Conservation (phyloP, 208 protist species). For the Acanthamoeba sp. region DNA sequence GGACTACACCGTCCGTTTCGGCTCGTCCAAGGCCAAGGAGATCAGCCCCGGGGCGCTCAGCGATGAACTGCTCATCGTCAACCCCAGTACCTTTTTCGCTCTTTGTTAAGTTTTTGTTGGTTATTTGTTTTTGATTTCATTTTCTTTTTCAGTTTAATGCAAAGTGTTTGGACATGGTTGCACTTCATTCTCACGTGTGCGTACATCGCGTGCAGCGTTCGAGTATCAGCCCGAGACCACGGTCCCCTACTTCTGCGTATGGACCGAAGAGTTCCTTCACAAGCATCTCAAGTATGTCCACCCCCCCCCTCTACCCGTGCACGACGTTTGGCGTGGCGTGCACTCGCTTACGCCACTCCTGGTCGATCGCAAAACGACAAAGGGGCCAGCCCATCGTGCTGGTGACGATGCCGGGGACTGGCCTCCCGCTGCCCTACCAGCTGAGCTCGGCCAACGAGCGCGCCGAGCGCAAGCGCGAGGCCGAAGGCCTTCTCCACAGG, state of each 20-base stretch:
- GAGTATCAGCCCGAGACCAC: neutral
- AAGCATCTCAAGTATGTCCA: constrained; percentile 12
- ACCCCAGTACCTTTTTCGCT: neutral
- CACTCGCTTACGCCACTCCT: no score
- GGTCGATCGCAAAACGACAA: no score
- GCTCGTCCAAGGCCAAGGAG: constrained; percentile 24
- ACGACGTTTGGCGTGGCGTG: neutral
- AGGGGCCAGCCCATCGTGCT: constrained; percentile 24
- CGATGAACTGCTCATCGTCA: constrained; percentile 21
- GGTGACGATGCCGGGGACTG: constrained; percentile 25
- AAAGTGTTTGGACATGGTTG: no score
- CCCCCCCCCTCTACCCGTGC: neutral
- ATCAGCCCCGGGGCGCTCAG: neutral
- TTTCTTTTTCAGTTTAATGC: no score
- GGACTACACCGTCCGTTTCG: neutral
- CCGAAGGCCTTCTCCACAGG: no score
- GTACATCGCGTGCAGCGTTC: neutral
- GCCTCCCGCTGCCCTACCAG: constrained; percentile 45
- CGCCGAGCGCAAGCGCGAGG: neutral
- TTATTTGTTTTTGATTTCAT: neutral
- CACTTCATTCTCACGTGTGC: no score
- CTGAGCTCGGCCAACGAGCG: constrained; percentile 26
- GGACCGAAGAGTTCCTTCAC: constrained; percentile 13
- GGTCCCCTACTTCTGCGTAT: neutral
- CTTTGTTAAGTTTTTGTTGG: neutral